Evolutionary conservation across 2,329 filamentous ascomycete genomes (phyloP).

Genomic region (Sodiomyces alkalinus): DNA sequence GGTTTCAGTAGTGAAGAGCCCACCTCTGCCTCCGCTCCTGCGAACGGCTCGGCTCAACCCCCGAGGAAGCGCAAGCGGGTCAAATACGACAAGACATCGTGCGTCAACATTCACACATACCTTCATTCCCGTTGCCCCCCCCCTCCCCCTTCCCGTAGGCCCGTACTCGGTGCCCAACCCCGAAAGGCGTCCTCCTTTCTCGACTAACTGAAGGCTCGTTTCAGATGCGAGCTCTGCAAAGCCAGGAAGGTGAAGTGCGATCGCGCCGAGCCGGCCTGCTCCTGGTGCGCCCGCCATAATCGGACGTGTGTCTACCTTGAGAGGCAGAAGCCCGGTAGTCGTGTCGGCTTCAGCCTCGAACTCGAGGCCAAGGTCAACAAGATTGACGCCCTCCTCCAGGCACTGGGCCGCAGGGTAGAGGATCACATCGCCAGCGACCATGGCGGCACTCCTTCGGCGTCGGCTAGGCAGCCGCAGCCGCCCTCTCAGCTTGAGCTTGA

Average conservation of each 20-base stretch:
- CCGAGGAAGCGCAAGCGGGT: slow-evolving; percentile 23
- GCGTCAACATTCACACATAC: too few species aligned
- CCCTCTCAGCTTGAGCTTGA: slow-evolving; percentile 17
- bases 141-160: background rate
- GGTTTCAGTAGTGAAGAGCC: slow-evolving; percentile 21
- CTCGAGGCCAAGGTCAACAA: slow-evolving; percentile 38
- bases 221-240: slow-evolving; percentile 28
- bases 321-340: slow-evolving; percentile 52
- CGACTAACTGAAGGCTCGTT: background rate
- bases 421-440: slow-evolving; percentile 24
- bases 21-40: slow-evolving; percentile 6
- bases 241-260: slow-evolving; percentile 32
- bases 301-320: slow-evolving; percentile 55
- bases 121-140: slow-evolving; percentile 1
- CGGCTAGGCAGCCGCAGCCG: slow-evolving; percentile 10
- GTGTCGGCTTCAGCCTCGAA: slow-evolving; percentile 47
- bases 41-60: slow-evolving; percentile 12
- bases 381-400: slow-evolving; percentile 31
- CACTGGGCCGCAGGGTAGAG: slow-evolving; percentile 24
- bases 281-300: slow-evolving; percentile 55
- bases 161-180: background rate
- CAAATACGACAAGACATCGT: slow-evolving; percentile 28
- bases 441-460: slow-evolving; percentile 5
- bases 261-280: slow-evolving; percentile 44
- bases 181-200: too few species aligned